Base-by-base conservation (phyloP, 2,329 filamentous ascomycete genomes). In the Nectriaceae sp. region DNA sequence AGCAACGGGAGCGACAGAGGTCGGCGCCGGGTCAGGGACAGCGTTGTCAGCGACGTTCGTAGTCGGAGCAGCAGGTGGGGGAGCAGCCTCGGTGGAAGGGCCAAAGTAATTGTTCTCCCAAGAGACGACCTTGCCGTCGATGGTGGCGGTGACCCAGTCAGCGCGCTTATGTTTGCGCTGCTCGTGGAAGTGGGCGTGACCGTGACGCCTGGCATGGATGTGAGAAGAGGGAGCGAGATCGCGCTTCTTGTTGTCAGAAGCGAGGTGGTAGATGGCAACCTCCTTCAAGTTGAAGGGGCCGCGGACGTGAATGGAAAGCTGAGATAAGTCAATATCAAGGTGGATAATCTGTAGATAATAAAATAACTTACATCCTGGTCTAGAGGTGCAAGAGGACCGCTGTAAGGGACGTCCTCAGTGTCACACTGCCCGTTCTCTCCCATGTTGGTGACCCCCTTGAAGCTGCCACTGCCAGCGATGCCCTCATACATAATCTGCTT, bases 61-160 rank as follows among this genome's bases (percentile, higher is more conserved):
- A n/a, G 56, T 39, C 21, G 55, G 40, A 22, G 56, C 26, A 19
- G 56, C 42, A 19, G 49, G 44, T 29, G 54, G 20, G 37, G 60
- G 44, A 19, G 59, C 52, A 4, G 50, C 52, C 11, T 54, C 40
- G 15, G 56, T 50, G 10, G 55, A 48, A n/a, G 67, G 65, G 37
- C 75, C 78, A 49, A 68, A 70, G 45, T 73, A 85, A 53, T 75
- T 69, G 68, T 87, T 87, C 46, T 69, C 64, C 83, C 83, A 87
- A 8, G 78, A 77, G 21, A 78, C 75, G 4, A 76, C 70, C 40
- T 80, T 49, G 48, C 83, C 83, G 52, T 86, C 62, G 47, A 87
- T 85, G 21, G 75, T 80, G 11, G 80, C 83, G 4, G 71, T 76
- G 11, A 87, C 77, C 58, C 66, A 67, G 46, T 79, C 77, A 16